Base-by-base conservation (phyloP, 2,329 filamentous ascomycete genomes). In the Colletotrichum sansevieriae region DNA sequence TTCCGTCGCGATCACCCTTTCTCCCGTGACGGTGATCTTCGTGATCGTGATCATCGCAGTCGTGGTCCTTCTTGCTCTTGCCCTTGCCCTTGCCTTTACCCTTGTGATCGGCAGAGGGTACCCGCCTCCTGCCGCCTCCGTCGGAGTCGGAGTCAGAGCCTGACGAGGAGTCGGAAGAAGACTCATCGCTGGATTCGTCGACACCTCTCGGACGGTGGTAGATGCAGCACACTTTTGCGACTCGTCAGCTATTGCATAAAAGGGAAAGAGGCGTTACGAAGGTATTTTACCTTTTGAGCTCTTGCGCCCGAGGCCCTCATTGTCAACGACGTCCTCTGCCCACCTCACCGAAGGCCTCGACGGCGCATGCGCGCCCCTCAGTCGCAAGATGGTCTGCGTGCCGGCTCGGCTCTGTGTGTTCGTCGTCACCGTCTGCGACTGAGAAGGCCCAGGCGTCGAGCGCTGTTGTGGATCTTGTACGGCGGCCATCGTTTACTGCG, bases 311-410 rank as follows among this genome's bases (percentile, higher is more conserved):
- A 98, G 87, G 4, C 94, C 94, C 80, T 99, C 96, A 76, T 99
- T 99, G 81, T 99, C 95, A 3, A 99, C 85, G 7, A 98, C 95
- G 75, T 93, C 92, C 76, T 96, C 93, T 7, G 94, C 94, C 96
- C 96, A 99, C 79, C 92, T 91, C 64, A 99, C 96, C 56, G 89
- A 89, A 60, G 91, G 85, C 18, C 83, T 79, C 29, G 81, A 80
- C 0, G 82, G 74, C 13, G 77, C 74, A 65, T 83, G 82, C 1
- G 81, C 82, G 51, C 87, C 87, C 47, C 85, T 82, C 51, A 90
- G 79, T 12, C 85, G 85, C 43, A 90, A 78, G 64, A 87, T 83
- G 22, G 83, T 75, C 67, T 72, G 78, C 49, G 72, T 74, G 57
- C 68, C 73, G 37, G 74, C 77, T 68, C 74, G 77, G 11, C 73